Evolutionary conservation across 1,284 basidiomycete genomes (phyloP), one percentile per base, ranked within the genome.

Genomic region (Ustilago sp.): DNA sequence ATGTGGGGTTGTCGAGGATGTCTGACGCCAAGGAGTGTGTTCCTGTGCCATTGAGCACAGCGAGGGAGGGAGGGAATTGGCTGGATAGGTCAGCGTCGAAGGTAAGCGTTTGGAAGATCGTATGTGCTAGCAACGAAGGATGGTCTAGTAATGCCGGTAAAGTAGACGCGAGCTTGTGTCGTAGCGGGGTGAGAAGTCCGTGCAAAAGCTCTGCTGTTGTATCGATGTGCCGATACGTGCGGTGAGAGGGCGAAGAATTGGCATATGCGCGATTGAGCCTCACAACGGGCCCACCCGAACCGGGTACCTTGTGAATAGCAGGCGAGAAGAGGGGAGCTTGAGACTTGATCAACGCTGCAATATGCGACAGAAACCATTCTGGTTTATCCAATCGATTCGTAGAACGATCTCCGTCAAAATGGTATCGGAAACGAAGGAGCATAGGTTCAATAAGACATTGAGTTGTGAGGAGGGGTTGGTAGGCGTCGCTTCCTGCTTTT

Each of bases 311-410:
- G 36, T 63, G 74, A 0, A 15, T 8, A 13, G 68, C 60, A 87
- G 66, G 93, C 89, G 88, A 94, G 90, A 87, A 98, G 94, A 23
- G 89, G 83, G 39, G 90, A 88, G 78, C 38, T 89, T 83, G 79
- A 9, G 78, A 54, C 13, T 65, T 69, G n/a, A 86, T 55, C 11
- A 86, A 77, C 80, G 97, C 94, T 34, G 93, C 88, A 17, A 98
- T 89, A 85, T 98, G 93, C 3, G 93, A 92, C 80, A 99, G 93
- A 80, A 93, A 98, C 94, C 96, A 99, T 86, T 98, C 97, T 0
- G 96, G 96, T 93, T 81, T 99, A 88, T 98, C 96, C 7, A 96
- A 87, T 54, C 94, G 90, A 86, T 98, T 99, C 0, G 96, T 99
- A 71, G 91, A 90, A 39, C 94, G 89, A 13, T 90, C 89, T 0